Evolutionary conservation across 306 rosid species (phyloP), one percentile per base, ranked within the genome.

Genomic region (Cucurbita moschata): DNA sequence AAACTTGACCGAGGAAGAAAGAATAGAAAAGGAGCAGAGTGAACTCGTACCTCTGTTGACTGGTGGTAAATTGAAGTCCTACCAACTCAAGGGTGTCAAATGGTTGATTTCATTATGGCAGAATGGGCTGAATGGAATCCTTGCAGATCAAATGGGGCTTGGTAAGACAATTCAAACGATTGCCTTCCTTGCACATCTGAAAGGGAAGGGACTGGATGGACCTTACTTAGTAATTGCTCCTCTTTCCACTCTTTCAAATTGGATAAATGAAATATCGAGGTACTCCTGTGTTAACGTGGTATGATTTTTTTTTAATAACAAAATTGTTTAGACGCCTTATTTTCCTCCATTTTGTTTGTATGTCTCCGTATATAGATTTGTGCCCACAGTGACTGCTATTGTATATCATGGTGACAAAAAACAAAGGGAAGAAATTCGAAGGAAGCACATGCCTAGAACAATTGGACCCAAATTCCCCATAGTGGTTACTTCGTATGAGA

Each of bases 111-210:
- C 99, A n/a, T 80, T 95, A 77, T 95, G 99, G 99, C 97, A 95
- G 85, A 95, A 95, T 89, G 99, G 99, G 44, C 53, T 95, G 78
- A 95, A 95, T 77, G 99, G 99, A 73, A 95, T 95, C 81, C 97
- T 95, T 67, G 99, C 99, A 40, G 99, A 95, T 83, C 99, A 95
- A 85, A 95, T 95, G 99, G 99, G 99, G 75, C 99, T 95, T 51
- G 99, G 99, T 77, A 95, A 95, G 90, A 95, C 99, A 18, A 95
- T 95, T 78, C 99, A 95, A 80, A 89, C 99, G 7, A 91, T 95
- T 77, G 91, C 92, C 75, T 91, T 95, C 78, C 88, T 95, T 70
- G 77, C 96, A 54, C 99, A 95, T 86, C 78, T 95, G 11, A 95
- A 89, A 80, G 87, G 88, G 26, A 91, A 88, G 58, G 96, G 96